Conservation (phyloP, 2,329 filamentous ascomycete species). For the Teratosphaeria pseudoeucalypti region DNA sequence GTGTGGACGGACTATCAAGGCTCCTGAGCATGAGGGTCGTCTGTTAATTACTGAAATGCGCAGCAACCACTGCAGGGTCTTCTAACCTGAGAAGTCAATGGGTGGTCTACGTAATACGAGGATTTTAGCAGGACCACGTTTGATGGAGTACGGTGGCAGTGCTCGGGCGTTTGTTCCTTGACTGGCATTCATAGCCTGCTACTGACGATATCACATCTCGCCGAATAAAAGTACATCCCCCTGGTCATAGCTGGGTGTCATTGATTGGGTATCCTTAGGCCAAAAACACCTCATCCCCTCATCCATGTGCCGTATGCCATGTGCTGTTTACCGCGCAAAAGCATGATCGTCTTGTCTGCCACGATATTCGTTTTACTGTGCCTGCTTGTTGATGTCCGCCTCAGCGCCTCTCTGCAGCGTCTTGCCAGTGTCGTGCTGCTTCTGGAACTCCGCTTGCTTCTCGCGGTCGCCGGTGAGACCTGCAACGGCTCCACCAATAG, state of each 20-base stretch:
- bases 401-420: conserved; percentile 74
- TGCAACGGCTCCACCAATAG: conserved; percentile 61
- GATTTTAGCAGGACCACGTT: no score
- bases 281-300: not conserved
- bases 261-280: not conserved
- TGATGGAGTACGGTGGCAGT: no score
- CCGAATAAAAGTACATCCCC: not conserved
- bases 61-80: no score
- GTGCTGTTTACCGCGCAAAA: not conserved
- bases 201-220: not conserved
- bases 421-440: conserved; percentile 70
- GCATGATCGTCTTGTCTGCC: not conserved
- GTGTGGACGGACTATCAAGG: no score
- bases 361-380: not conserved
- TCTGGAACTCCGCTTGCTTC: conserved; percentile 54
- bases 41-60: no score
- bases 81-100: no score
- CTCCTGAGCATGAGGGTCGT: no score
- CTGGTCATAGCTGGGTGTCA: not conserved
- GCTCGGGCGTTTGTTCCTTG: no score
- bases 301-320: not conserved
- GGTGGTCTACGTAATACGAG: no score
- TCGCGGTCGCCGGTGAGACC: conserved; percentile 59
- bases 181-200: not conserved
- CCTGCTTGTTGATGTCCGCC: conserved; percentile 65